Base-by-base conservation (phyloP, 768 basidiomycete genomes). In the Tephrocybe sp. region DNA sequence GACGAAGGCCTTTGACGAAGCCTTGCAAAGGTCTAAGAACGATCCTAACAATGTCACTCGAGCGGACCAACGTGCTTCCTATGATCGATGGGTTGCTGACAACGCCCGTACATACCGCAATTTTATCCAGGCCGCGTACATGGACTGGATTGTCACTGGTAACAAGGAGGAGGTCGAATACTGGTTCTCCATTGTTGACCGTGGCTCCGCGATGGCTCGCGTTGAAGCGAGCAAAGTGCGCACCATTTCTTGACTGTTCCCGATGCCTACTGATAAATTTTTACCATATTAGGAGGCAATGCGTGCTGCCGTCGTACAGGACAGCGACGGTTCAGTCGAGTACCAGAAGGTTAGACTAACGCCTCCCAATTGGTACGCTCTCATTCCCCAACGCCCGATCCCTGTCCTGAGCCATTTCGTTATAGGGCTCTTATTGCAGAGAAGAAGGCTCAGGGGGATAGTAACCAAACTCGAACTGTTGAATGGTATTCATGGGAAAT, bases 91-190 rank as follows among this genome's bases (percentile, higher is more conserved):
- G 49, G 41, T 50, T 23, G 18, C 5, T 16, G 49, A 50, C 5
- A 50, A 50, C 13, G 41, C 49, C 2, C 9, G 41, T 3, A 50
- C 49, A 6, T 50, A 50, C 16, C 30, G 49, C n/a, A 50, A 50
- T 16, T n/a, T n/a, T 19, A 22, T 50, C 3, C 49, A 50, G 24
- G 49, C 41, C 9, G 42, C 40, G 12, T 50, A 50, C 27, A 50
- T 50, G 49, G 49, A 50, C 41, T 50, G 49, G 49, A 25, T 50
- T 23, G 34, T 50, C 33, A 30, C 22, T 18, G 49, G 49, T 7
- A 50, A 42, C 21, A 50, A 50, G 41, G 49, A 50, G 18, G 49
- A 50, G 23, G 49, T 50, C 16, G 49, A 50, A 29, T 50, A 50
- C 12, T 50, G 42, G 41, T 50, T 50, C 33, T 33, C 49, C 9